Percentiles rank a stretch among this genome's conserved stretches.
These are phyloP conservation scores for Lyophyllum shimeji DNA, from an alignment of 768 basidiomycete species.

Conservation along the genomic window DNA sequence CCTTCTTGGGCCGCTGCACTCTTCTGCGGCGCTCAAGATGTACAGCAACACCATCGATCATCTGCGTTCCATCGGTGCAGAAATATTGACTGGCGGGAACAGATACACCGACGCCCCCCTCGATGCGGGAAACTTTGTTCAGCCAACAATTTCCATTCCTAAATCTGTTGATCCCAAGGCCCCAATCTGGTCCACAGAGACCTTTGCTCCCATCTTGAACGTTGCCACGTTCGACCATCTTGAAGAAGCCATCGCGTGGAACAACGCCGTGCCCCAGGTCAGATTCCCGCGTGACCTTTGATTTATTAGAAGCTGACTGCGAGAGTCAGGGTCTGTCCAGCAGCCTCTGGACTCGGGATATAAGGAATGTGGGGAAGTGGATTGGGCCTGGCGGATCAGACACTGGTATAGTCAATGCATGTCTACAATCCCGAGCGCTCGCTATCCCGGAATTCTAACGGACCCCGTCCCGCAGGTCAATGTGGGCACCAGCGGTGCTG, in stretches of 20 bases:
- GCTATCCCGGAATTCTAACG: constrained; percentile 7
- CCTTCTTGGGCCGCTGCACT: constrained; percentile 87
- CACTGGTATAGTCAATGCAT: constrained; percentile 88
- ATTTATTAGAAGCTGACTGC: constrained; percentile 9
- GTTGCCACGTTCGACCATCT: constrained; percentile 85
- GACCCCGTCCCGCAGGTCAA: constrained; percentile 40
- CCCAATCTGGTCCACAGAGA: constrained; percentile 74
- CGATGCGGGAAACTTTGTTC: constrained; percentile 79
- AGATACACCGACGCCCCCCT: constrained; percentile 51
- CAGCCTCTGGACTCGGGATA: constrained; percentile 85
- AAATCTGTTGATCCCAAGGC: constrained; percentile 51
- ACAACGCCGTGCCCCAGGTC: constrained; percentile 85
- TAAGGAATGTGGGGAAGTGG: constrained; percentile 87
- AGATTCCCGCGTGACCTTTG: constrained; percentile 16
- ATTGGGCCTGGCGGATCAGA: constrained; percentile 89
- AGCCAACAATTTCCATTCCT: constrained; percentile 82
- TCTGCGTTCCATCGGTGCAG: constrained; percentile 64
- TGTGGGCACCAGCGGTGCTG: constrained; percentile 60
- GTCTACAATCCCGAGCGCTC: constrained; percentile 26
- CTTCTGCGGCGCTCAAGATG: constrained; percentile 59
- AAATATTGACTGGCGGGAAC: constrained; percentile 75
- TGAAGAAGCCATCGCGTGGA: constrained; percentile 85
- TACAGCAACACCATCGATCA: constrained; percentile 63
- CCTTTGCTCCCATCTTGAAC: constrained; percentile 88
- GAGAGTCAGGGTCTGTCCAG: constrained; percentile 74